phyloP scores from a whole-genome alignment of 1,284 basidiomycete genomes.

The Tremellales sp. region DNA sequence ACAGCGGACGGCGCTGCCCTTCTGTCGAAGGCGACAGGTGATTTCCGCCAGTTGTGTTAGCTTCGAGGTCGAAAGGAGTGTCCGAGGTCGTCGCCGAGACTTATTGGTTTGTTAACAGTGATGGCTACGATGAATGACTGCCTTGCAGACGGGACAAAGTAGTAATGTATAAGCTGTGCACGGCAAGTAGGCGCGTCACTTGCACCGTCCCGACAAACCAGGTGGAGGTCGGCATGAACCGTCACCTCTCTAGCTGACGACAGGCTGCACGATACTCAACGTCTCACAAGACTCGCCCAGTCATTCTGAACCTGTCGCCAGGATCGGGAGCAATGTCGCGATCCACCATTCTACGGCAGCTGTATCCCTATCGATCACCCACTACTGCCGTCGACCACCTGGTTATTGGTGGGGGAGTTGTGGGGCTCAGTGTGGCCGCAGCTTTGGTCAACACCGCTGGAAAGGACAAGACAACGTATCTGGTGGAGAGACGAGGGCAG shows the following conservation, averaged over 20 bases:
- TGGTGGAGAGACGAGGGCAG: constrained; percentile 73
- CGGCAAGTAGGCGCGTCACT: too few species aligned
- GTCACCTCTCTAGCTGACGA: too few species aligned
- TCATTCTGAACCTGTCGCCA: too few species aligned
- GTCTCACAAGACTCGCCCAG: too few species aligned
- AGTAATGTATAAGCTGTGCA: neutral
- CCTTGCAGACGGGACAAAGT: neutral
- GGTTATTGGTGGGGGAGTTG: constrained; percentile 86
- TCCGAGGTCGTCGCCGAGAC: neutral
- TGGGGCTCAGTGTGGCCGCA: constrained; percentile 83
- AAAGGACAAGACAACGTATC: constrained; percentile 66
- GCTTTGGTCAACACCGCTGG: constrained; percentile 64
- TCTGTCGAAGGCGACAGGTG: too few species aligned
- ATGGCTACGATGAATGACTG: neutral
- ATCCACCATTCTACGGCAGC: too few species aligned
- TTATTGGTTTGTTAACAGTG: neutral
- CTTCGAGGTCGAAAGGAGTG: neutral
- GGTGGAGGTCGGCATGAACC: too few species aligned
- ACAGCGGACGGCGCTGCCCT: too few species aligned
- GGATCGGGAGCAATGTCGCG: too few species aligned
- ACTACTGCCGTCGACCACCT: constrained; percentile 79
- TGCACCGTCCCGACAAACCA: too few species aligned
- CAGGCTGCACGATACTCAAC: too few species aligned
- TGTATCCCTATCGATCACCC: constrained; percentile 56
- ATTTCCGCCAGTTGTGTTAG: neutral